Conservation (phyloP, 352 stramenopile species). For the Phytophthora niederhauseri region DNA sequence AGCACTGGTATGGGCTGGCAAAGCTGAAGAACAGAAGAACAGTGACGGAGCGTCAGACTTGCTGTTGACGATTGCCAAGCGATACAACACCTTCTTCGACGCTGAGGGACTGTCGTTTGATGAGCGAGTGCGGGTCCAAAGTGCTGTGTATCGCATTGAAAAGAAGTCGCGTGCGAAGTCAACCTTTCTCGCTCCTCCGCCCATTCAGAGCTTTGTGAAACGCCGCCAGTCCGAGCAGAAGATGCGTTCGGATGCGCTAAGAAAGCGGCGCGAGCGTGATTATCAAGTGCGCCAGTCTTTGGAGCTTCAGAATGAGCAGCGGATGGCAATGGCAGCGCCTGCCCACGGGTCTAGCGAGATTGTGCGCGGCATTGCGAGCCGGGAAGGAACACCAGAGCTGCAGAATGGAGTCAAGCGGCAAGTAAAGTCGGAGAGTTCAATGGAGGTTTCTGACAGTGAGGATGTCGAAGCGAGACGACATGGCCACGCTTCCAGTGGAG, state of each 20-base stretch:
- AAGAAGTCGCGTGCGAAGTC: constrained; percentile 48
- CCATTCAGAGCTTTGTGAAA: constrained; percentile 87
- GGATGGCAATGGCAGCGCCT: constrained; percentile 16
- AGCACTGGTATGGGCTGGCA: constrained; percentile 59
- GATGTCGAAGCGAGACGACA: constrained; percentile 20
- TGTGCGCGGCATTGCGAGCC: constrained; percentile 16
- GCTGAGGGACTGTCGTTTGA: constrained; percentile 48
- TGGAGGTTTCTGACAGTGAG: constrained; percentile 73
- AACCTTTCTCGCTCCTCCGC: constrained; percentile 62
- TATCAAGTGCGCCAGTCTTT: constrained; percentile 70
- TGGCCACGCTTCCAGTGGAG: no score
- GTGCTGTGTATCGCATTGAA: constrained; percentile 73
- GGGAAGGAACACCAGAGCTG: constrained; percentile 11
- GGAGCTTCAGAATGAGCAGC: constrained; percentile 47
- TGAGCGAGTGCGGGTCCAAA: constrained; percentile 67
- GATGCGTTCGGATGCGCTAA: constrained; percentile 67
- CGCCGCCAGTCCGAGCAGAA: constrained; percentile 80
- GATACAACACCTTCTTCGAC: constrained; percentile 83
- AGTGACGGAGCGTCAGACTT: constrained; percentile 56
- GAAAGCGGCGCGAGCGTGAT: constrained; percentile 77
- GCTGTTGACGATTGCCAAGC: constrained; percentile 69
- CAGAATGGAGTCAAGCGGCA: constrained; percentile 28
- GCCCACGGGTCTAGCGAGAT: constrained; percentile 20
- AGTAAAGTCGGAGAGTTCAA: constrained; percentile 63
- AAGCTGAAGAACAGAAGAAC: constrained; percentile 51